A percentile compares a stretch with the other conserved stretches of the same genome.
Evolutionary conservation across 2,329 filamentous ascomycete genomes (phyloP).

Genomic region (Parascedosporium putredinis): DNA sequence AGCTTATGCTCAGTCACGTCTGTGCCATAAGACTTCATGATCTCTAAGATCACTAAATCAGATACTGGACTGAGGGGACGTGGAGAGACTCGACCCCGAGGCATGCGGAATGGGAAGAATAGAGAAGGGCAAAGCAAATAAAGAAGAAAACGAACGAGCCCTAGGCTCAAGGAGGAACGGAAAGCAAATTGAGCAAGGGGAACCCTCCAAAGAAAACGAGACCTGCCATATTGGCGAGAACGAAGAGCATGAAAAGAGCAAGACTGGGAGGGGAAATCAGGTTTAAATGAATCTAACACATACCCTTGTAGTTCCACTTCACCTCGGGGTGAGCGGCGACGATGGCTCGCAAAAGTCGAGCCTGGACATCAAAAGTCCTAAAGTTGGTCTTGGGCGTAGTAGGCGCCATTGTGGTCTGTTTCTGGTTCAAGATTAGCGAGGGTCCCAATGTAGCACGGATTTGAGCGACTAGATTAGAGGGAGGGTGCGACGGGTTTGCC

Average conservation of each 20-base stretch:
- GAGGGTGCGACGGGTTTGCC: no score
- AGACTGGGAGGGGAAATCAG: not conserved
- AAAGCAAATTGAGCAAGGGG: not conserved
- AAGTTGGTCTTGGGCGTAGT: slow-evolving; percentile 39
- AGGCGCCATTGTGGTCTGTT: slow-evolving; percentile 29
- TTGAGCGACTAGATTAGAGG: no score
- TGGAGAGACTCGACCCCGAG: slow-evolving; percentile 11
- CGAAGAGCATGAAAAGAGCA: no score
- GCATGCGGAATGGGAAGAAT: no score
- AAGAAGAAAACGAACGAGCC: not conserved
- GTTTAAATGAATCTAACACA: slow-evolving; percentile 17
- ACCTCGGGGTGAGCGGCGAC: slow-evolving; percentile 44
- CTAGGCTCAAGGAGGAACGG: not conserved
- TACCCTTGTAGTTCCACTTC: slow-evolving; percentile 53
- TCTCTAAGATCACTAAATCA: slow-evolving; percentile 25
- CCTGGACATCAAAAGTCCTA: slow-evolving; percentile 48
- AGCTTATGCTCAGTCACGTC: slow-evolving; percentile 36
- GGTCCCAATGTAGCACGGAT: not conserved
- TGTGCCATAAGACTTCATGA: slow-evolving; percentile 36
- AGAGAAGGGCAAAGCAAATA: slow-evolving; percentile 5
- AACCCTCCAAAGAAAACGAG: no score
- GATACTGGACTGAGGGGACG: slow-evolving; percentile 3
- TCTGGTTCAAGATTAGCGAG: slow-evolving; percentile 1
- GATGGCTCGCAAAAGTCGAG: slow-evolving; percentile 50
- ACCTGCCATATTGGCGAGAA: no score